Evolutionary conservation across 495 filamentous ascomycete genomes (phyloP), one percentile per base, ranked within the genome.

Genomic region (Xylaria nigripes): DNA sequence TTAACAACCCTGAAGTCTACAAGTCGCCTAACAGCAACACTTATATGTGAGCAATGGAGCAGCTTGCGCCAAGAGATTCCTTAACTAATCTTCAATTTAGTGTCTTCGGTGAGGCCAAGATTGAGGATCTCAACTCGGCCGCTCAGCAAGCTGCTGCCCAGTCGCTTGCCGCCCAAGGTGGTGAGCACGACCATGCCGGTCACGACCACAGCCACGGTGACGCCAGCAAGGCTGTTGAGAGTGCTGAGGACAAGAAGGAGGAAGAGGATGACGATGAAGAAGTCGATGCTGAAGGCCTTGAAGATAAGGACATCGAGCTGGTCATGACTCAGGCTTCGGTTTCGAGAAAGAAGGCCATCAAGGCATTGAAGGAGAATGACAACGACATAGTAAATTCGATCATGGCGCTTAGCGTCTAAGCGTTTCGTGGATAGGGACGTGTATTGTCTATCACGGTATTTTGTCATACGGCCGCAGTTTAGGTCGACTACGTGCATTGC

Each of bases 381-480:
- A 95, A 96, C 65, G 94, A 99, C 72, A 97, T 99, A 76, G 94
- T 99, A 74, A 97, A 97, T 82, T 95, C 92, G 54, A 98, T 98
- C 77, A 98, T 98, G 93, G 90, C 92, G 61, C 79, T 98, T 72
- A 96, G 90, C 78, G 86, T 95, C 86, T 98, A 82, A 79, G 38
- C 38, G 27, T 30, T 23, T 34, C 2, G 25, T 38, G 52, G n/a
- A 19, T 30, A 24, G 19, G 38, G 15, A 6, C n/a, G n/a, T n/a
- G n/a, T n/a, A 36, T 30, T 30, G 29, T 36, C 25, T n/a, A 21
- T 25, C 27, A 22, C 40, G 6, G 32, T 8, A 50, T 34, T 18
- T 32, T 21, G 18, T 25, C 23, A 48, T 30, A 32, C n/a, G 32
- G 30, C 16, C 44, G 23, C 43, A 47, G 21, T 47, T 19, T 44